Percentiles rank a stretch among this genome's conserved stretches.
These are phyloP conservation scores for Phaeosphaeriaceae sp. DNA, from an alignment of 2,329 filamentous ascomycete species.

Conservation along the genomic window DNA sequence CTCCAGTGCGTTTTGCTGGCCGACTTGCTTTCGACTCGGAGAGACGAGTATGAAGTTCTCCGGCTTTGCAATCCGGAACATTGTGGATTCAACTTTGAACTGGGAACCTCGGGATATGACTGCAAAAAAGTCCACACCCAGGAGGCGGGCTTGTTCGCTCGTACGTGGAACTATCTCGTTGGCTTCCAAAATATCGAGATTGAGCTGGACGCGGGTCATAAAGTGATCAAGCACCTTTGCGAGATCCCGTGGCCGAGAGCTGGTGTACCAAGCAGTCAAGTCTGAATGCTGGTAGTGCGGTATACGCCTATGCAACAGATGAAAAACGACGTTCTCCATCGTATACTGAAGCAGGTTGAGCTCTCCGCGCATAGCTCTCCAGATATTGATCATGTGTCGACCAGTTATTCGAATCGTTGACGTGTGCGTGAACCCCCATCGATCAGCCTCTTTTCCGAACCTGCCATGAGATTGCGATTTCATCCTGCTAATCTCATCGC, in stretches of 20 bases:
- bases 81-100: constrained; percentile 98
- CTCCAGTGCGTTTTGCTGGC: constrained; percentile 90
- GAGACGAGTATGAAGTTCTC: constrained; percentile 93
- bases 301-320: constrained; percentile 84
- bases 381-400: constrained; percentile 95
- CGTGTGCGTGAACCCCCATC: constrained; percentile 93
- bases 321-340: constrained; percentile 94
- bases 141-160: constrained; percentile 89
- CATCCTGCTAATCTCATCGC: constrained; percentile 89
- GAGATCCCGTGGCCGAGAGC: constrained; percentile 71
- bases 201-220: constrained; percentile 74
- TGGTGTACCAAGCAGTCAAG: constrained; percentile 82
- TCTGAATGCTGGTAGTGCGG: constrained; percentile 84
- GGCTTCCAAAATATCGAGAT: constrained; percentile 88
- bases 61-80: constrained; percentile 98
- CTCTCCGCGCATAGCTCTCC: constrained; percentile 94
- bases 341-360: constrained; percentile 92
- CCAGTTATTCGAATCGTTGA: constrained; percentile 93
- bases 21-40: constrained; percentile 89
- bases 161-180: constrained; percentile 90
- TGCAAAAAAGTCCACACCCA: constrained; percentile 96
- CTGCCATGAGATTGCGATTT: constrained; percentile 82
- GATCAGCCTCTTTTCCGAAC: constrained; percentile 84
- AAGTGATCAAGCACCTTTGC: constrained; percentile 81
- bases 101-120: constrained; percentile 95